Conservation (phyloP, 164 flowering plant species). For the Vitis labrusca region DNA sequence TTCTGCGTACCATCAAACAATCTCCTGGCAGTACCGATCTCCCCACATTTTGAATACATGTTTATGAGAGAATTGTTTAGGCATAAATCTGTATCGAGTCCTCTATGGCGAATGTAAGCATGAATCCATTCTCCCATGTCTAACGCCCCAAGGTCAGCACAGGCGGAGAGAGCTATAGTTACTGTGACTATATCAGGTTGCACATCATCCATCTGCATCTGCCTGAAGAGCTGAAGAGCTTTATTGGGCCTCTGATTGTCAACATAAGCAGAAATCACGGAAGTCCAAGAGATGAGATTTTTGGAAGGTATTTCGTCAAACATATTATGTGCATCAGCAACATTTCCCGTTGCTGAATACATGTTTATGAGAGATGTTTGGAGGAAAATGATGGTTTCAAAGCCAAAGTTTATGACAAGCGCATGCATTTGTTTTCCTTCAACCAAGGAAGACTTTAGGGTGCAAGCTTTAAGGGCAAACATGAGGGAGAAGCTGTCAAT, state of each 20-base stretch:
- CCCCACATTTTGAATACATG: constrained; percentile 59
- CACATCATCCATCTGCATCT: constrained; percentile 39
- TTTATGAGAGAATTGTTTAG: constrained; percentile 21
- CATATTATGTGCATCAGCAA: constrained; percentile 37
- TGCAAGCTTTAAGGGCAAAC: constrained; percentile 38
- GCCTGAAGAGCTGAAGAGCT: constrained; percentile 38
- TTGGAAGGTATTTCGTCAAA: constrained; percentile 43
- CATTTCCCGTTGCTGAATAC: constrained; percentile 29
- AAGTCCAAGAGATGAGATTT: constrained; percentile 48
- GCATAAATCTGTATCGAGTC: constrained; percentile 15
- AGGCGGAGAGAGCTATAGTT: constrained; percentile 43
- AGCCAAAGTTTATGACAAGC: constrained; percentile 27
- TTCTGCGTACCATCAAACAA: constrained; percentile 21
- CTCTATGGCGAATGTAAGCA: constrained; percentile 19
- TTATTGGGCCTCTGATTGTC: constrained; percentile 29
- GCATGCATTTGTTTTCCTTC: constrained; percentile 37
- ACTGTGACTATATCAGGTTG: constrained; percentile 40
- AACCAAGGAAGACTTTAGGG: constrained; percentile 10
- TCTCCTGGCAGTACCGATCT: constrained; percentile 22
- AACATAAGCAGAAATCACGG: constrained; percentile 44
- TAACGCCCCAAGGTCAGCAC: constrained; percentile 44
- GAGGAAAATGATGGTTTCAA: constrained; percentile 27
- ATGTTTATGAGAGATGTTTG: constrained; percentile 35
- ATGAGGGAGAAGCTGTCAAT: constrained; percentile 39
- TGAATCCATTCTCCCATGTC: constrained; percentile 44